Base-by-base conservation (phyloP, 1,284 basidiomycete species). In the Moesziomyces sp. region DNA sequence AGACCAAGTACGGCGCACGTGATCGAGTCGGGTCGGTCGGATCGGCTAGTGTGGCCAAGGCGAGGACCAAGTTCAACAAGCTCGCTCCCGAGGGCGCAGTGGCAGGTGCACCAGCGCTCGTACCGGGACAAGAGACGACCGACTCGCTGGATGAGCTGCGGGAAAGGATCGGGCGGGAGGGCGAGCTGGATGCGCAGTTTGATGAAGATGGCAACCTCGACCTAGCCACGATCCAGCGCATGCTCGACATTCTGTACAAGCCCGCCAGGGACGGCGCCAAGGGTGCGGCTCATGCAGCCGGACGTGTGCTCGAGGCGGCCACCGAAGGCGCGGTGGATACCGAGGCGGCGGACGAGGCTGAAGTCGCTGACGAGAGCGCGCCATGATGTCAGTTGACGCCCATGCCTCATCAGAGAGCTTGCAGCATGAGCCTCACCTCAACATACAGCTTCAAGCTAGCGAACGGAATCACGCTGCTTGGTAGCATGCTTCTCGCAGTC, bases 191-290 rank as follows among this genome's bases (percentile, higher is more conserved):
- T 7, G 71, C 75, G 3, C 78, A 79, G 28, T 78, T 76, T 33
- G 78, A 79, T 57, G 76, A 79, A 21, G 71, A 77, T 14, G 78
- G 78, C 33, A 74, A 77, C 33, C 51, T 79, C 26, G 78, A 79
- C 48, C 52, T 77, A n/a, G 78, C 69, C 0, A 79, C 78, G 18
- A 65, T 77, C 58, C 76, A 79, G 35, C 50, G 78, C 2, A 77
- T 79, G 78, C 63, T 79, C 26, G 78, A 79, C 38, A 72, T 77
- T 44, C 56, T 79, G 44, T 79, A 79, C 52, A 64, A 65, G 56
- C 72, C 72, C 10, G 65, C 71, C 0, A 58, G 58, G 16, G 58
- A 69, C 35, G 65, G 71, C 11, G 69, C 49, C 0, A 74, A 62
- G 28, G 57, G 52, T 5, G 66, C 62, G 4, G 66, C 54, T 1